Base-by-base conservation (phyloP, 306 rosid genomes). In the Trichosanthes truncata region DNA sequence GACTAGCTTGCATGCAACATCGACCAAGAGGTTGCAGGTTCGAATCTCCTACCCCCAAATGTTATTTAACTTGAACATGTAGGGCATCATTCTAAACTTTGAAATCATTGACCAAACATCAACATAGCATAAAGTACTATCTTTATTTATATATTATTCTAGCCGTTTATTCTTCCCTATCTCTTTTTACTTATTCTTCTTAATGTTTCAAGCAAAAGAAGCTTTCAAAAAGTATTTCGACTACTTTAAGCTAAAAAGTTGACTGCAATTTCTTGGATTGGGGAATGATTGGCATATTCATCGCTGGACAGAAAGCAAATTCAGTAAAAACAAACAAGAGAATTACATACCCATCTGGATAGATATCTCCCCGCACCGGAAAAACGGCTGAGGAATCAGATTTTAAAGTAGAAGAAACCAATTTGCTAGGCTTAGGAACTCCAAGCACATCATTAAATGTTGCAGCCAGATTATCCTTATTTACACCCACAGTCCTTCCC, bases 321-420 rank as follows among this genome's bases (percentile, higher is more conserved):
- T 18, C 4, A 69, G 52, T 21, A 9, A 14, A 4, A 15, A 10
- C 17, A 59, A 52, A 82, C 36, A 21, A 51, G 1, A 29, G 2
- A 45, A 62, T 62, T 4, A 73, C 87, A 71, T 84, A 90, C 97
- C 97, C 97, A 80, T 92, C 94, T 74, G 97, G 97, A 85, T 74
- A 83, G 60, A 92, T 82, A 59, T 89, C 88, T 78, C 97, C 97
- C 81, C 85, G 84, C 65, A 92, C 83, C 9, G 96, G 97, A 9
- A 92, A 85, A 79, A 90, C 83, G 8, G 95, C 31, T 31, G 97
- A 83, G 2, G 90, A 80, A 43, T 80, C 90, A 78, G 77, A 84
- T 21, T 82, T 79, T 3, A 73, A 65, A 45, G 55, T 36, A 23
- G 88, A 84, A 83, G 87, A 85, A 62, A 77, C 69, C 79, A 83